Evolutionary conservation across 768 basidiomycete species (phyloP).

Genomic region (Termitomyces sp.): DNA sequence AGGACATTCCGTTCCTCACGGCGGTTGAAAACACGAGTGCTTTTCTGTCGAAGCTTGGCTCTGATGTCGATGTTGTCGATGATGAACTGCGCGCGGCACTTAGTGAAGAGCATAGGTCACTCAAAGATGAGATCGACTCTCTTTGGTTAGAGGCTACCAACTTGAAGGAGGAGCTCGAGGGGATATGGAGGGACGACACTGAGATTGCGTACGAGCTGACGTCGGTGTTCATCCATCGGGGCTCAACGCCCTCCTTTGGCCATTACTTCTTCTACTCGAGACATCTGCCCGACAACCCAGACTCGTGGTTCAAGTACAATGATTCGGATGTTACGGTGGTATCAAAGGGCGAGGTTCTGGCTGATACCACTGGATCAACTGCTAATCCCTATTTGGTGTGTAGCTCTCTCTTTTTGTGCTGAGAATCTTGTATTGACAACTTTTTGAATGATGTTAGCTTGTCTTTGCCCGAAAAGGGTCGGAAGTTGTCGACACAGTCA

Average conservation of each 20-base stretch:
- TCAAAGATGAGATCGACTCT: conserved; percentile 52
- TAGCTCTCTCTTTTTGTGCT: neutral
- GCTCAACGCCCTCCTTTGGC: conserved; percentile 79
- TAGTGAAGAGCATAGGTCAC: conserved; percentile 42
- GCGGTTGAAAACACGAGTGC: conserved; percentile 50
- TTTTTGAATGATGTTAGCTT: conserved; percentile 37
- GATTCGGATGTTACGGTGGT: conserved; percentile 82
- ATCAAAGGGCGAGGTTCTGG: conserved; percentile 75
- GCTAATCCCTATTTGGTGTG: conserved; percentile 88
- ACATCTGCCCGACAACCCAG: conserved; percentile 70
- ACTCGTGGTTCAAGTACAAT: conserved; percentile 96
- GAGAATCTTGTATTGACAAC: conserved; percentile 4
- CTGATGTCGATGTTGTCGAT: conserved; percentile 49
- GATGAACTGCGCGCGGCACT: conserved; percentile 49
- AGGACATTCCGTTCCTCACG: conserved; percentile 59
- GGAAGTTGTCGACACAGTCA: conserved; percentile 77
- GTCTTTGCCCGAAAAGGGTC: conserved; percentile 79
- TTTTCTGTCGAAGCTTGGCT: conserved; percentile 46
- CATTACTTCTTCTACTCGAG: conserved; percentile 97
- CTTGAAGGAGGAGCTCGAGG: conserved; percentile 68
- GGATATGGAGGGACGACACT: conserved; percentile 64
- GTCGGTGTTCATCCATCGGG: conserved; percentile 93
- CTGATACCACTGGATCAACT: conserved; percentile 84
- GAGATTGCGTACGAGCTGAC: conserved; percentile 82
- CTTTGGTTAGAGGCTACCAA: conserved; percentile 41